These are phyloP conservation scores for Uncinocarpus reesii DNA, from an alignment of 2,329 filamentous ascomycete genomes.

Conservation along the genomic window DNA sequence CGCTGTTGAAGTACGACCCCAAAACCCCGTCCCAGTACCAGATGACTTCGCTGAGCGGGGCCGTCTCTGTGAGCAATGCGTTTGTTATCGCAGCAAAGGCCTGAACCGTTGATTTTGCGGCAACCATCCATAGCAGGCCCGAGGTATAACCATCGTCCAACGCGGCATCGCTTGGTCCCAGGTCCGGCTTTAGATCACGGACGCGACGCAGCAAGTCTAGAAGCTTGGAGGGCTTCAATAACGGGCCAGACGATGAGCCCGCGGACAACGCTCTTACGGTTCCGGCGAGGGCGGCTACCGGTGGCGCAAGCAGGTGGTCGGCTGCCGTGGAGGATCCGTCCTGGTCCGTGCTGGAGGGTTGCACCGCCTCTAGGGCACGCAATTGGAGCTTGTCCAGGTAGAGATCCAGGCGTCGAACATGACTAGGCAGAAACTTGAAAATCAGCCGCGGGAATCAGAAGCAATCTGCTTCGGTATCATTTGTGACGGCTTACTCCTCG, in stretches of 20 bases:
- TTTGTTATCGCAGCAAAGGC: slow-evolving; percentile 72
- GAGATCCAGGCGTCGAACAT: slow-evolving; percentile 47
- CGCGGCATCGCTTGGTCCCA: slow-evolving; percentile 15
- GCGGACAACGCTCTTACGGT: slow-evolving; percentile 63
- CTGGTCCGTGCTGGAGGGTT: slow-evolving; percentile 23
- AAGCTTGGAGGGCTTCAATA: slow-evolving; percentile 53
- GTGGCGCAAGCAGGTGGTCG: slow-evolving; percentile 40
- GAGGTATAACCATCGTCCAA: slow-evolving; percentile 48
- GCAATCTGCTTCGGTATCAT: too few species aligned
- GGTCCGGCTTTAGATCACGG: slow-evolving; percentile 21
- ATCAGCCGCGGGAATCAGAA: not conserved
- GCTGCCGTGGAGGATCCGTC: slow-evolving; percentile 30
- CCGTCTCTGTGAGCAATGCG: slow-evolving; percentile 68
- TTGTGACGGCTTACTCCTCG: slow-evolving; percentile 16
- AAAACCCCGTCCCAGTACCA: slow-evolving; percentile 94
- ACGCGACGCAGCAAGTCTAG: slow-evolving; percentile 54
- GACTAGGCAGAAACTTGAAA: slow-evolving; percentile 31
- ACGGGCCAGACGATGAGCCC: slow-evolving; percentile 52
- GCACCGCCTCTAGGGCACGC: slow-evolving; percentile 23
- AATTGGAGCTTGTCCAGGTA: slow-evolving; percentile 50
- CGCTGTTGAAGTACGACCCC: slow-evolving; percentile 65
- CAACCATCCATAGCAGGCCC: slow-evolving; percentile 80
- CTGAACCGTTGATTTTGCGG: slow-evolving; percentile 87
- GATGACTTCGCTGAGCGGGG: slow-evolving; percentile 73
- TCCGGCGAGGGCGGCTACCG: slow-evolving; percentile 44